phyloP scores from a whole-genome alignment of 177 flowering plant genomes.

The Telopea speciosissima region DNA sequence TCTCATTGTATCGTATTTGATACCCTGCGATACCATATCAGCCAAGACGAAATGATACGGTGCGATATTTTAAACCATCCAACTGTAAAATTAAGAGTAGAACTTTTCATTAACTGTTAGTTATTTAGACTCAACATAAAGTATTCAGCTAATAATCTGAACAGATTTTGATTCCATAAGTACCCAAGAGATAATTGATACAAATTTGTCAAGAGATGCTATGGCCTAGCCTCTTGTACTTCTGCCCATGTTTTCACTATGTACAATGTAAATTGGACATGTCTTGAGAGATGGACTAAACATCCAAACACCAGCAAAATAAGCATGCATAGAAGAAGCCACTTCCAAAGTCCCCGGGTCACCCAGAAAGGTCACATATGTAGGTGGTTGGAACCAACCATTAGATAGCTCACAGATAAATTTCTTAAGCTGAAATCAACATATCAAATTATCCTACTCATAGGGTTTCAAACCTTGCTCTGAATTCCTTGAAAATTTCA shows the following conservation, averaged over 20 bases:
- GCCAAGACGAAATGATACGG: no score
- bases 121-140: neutral
- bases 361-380: neutral
- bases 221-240: no score
- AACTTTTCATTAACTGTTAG: neutral
- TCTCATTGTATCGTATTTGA: no score
- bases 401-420: neutral
- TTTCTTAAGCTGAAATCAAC: neutral
- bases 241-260: no score
- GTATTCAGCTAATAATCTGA: neutral
- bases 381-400: neutral
- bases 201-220: no score
- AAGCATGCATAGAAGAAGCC: neutral
- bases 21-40: no score
- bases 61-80: no score
- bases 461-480: neutral
- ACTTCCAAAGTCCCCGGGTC: neutral
- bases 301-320: no score
- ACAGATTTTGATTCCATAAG: neutral
- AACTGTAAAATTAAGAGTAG: neutral
- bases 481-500: neutral
- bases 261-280: no score
- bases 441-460: neutral
- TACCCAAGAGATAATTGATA: neutral
- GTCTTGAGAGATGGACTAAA: no score